Evolutionary conservation across 2,329 filamentous ascomycete genomes (phyloP).

Genomic region (Diaporthe ilicicola): DNA sequence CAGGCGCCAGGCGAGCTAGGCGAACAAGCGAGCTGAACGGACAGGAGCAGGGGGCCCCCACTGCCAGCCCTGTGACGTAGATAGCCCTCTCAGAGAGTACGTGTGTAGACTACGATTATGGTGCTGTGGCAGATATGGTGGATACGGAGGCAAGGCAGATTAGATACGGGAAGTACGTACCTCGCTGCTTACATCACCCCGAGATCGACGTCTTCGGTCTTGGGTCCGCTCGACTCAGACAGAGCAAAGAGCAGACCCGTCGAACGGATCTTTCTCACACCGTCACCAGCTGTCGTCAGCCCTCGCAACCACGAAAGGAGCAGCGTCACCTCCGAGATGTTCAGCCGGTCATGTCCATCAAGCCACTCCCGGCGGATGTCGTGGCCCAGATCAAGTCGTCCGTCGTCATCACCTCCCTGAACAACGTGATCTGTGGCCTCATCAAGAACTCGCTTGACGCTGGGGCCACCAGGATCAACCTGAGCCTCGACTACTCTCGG

Average conservation of each 20-base stretch:
- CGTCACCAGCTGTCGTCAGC: neutral
- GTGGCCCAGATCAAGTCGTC: constrained; percentile 86
- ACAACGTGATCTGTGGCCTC: constrained; percentile 75
- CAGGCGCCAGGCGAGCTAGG: neutral
- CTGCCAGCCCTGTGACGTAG: constrained; percentile 19
- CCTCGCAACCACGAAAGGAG: neutral
- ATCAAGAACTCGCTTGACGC: constrained; percentile 89
- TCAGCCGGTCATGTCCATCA: constrained; percentile 65
- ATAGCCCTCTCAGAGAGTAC: neutral
- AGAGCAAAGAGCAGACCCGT: neutral
- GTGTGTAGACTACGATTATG: no score
- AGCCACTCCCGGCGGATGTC: constrained; percentile 74
- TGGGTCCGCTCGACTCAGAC: neutral
- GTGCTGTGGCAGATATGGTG: neutral
- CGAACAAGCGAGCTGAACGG: constrained; percentile 8
- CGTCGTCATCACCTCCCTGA: constrained; percentile 77
- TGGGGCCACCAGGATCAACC: constrained; percentile 70
- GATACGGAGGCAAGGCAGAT: neutral
- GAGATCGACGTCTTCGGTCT: neutral
- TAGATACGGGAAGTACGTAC: neutral
- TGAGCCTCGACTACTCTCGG: constrained; percentile 77
- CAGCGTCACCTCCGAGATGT: constrained; percentile 24
- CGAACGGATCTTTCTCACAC: neutral
- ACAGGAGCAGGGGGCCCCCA: neutral
- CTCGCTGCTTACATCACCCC: constrained; percentile 2